phyloP scores from a whole-genome alignment of 1,284 basidiomycete genomes.

The Ceratobasidium sp. region DNA sequence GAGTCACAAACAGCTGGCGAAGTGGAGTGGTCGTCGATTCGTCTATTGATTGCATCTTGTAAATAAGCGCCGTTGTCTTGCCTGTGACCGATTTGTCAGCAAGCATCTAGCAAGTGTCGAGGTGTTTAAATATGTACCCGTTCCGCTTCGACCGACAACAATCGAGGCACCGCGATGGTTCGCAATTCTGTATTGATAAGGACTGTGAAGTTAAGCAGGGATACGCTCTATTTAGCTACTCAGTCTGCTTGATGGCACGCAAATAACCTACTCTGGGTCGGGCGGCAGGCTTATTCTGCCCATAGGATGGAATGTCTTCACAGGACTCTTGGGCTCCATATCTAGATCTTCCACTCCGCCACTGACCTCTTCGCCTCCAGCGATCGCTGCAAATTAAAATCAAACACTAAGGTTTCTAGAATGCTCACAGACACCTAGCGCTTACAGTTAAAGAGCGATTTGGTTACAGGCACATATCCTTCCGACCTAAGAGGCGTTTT shows the following conservation, averaged over 20 bases:
- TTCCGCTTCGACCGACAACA: conserved; percentile 26
- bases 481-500: background rate
- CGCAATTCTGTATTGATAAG: background rate
- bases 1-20: conserved; percentile 32
- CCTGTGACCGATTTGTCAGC: background rate
- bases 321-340: background rate
- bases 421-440: background rate
- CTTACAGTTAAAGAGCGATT: conserved; percentile 10
- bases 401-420: background rate
- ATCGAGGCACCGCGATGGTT: background rate
- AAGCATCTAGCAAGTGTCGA: too few relatives aligned
- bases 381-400: background rate
- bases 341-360: background rate
- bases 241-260: background rate
- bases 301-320: background rate
- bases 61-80: conserved; percentile 22
- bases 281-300: background rate
- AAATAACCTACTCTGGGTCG: background rate
- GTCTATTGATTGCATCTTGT: background rate
- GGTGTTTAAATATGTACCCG: background rate
- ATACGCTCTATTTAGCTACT: background rate
- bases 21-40: background rate
- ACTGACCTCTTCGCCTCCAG: background rate
- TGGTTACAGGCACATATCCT: background rate
- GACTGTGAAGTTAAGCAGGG: background rate